phyloP scores from a whole-genome alignment of 2,329 filamentous ascomycete genomes.

The Amauroascus verrucosus region DNA sequence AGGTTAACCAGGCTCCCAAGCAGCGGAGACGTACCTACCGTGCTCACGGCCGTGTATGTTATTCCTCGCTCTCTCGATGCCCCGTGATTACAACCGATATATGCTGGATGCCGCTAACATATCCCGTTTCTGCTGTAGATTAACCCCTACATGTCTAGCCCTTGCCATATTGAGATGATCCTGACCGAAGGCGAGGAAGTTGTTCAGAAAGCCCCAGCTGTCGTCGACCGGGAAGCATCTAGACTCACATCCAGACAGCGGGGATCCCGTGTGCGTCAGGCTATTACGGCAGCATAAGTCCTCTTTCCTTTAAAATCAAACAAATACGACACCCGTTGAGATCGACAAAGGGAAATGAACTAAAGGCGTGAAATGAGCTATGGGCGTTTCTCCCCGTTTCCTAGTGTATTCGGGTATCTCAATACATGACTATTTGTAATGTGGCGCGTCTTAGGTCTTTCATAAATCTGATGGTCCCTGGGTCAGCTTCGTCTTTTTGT shows the following conservation, averaged over 20 bases:
- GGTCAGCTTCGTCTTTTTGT: conserved; percentile 1
- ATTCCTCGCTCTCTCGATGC: background rate
- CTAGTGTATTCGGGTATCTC: conserved; percentile 7
- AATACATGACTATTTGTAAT: conserved; percentile 13
- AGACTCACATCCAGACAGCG: conserved; percentile 89
- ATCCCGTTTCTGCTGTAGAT: conserved; percentile 51
- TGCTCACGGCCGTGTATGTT: conserved; percentile 97
- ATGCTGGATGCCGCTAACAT: background rate
- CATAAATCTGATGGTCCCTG: conserved; percentile 11
- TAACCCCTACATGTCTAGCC: conserved; percentile 99
- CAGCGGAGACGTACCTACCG: conserved; percentile 98
- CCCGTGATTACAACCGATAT: background rate
- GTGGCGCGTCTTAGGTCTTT: conserved; percentile 13
- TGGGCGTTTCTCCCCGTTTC: conserved; percentile 10
- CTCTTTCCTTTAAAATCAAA: conserved; percentile 7
- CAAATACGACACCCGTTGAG: conserved; percentile 8
- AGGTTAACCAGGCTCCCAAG: conserved; percentile 99
- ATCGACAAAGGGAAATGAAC: conserved; percentile 6
- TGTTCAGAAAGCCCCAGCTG: conserved; percentile 75
- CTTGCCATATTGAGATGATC: conserved; percentile 99
- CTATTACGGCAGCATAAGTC: conserved; percentile 48
- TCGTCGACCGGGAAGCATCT: conserved; percentile 44
- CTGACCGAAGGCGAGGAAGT: conserved; percentile 94
- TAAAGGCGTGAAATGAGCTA: conserved; percentile 11
- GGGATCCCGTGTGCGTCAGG: conserved; percentile 54